Percentiles rank a stretch among this genome's conserved stretches.
Conservation (phyloP, 257 asterid genomes). For the Cruciata laevipes region DNA sequence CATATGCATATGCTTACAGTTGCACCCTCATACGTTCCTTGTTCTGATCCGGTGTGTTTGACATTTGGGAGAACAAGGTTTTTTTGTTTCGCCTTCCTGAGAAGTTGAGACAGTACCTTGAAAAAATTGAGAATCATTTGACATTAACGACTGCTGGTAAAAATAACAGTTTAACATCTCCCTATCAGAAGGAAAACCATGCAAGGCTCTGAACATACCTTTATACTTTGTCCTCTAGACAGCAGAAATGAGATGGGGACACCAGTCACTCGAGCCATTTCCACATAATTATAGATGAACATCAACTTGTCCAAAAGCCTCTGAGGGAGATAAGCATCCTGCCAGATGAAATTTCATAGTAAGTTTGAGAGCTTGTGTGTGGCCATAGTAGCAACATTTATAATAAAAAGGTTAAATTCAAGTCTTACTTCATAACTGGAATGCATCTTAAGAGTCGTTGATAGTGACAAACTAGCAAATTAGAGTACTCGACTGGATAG, state of each 20-base stretch:
- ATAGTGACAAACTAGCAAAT: background rate
- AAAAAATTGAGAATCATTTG: slow-evolving; percentile 14
- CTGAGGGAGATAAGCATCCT: slow-evolving; percentile 99
- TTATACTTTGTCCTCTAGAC: slow-evolving; percentile 96
- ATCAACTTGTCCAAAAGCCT: slow-evolving; percentile 95
- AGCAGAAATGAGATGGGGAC: slow-evolving; percentile 95
- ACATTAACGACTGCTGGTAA: background rate
- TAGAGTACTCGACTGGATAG: background rate
- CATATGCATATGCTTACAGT: slow-evolving; percentile 54
- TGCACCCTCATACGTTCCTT: slow-evolving; percentile 97
- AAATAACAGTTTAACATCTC: slow-evolving; percentile 5
- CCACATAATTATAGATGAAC: slow-evolving; percentile 89
- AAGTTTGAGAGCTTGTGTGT: background rate
- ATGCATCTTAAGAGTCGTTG: background rate
- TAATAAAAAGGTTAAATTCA: background rate
- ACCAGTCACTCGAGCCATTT: slow-evolving; percentile 99
- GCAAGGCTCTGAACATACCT: slow-evolving; percentile 40
- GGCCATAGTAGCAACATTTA: background rate
- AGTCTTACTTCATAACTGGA: background rate
- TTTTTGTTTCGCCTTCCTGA: slow-evolving; percentile 83
- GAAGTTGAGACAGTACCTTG: slow-evolving; percentile 95
- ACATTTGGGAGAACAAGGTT: slow-evolving; percentile 84
- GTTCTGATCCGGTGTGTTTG: slow-evolving; percentile 89
- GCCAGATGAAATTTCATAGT: slow-evolving; percentile 15
- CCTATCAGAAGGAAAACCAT: background rate